Base-by-base conservation (phyloP, 108 stramenopile genomes). In the Fragilaria radians region DNA sequence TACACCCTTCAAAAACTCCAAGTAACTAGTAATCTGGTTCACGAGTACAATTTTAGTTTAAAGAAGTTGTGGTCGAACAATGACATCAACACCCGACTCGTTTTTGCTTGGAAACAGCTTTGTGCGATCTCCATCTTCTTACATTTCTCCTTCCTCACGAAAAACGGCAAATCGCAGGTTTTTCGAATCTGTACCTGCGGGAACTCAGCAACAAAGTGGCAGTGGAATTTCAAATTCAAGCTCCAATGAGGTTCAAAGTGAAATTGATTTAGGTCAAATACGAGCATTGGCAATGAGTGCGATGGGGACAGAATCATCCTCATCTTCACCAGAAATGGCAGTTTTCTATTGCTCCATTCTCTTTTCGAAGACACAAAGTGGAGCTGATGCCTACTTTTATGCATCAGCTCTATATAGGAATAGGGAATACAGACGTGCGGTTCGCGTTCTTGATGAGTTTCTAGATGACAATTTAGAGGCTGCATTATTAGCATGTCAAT, bases 381-480 rank as follows among this genome's bases (percentile, higher is more conserved):
- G 70, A 0, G 62, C 70, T 28, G 89, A 90, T 65, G 83, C 83
- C 28, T 77, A 79, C 52, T 56, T 90, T 0, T 83, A 81, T 33
- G 80, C 86, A 28, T 64, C 66, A 30, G 66, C 78, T 9, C 42
- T 84, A 52, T 49, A 61, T 17, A 42, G 65, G 23, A 80, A 80
- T 50, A 66, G 65, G 5, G 81, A 88, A 62, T 46, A 63, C 24
- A 73, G 66, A 47, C 74, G 85, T 28, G 59, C 70, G 19, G 72
- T 80, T 27, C 73, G 67, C 53, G 56, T 83, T 28, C 63, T 83
- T 46, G 85, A 83, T 57, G 57, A 57, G 5, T 55, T 28, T 29
- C 42, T 58, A 18, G 28, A 46, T 48, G 45, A 27, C 17, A 46
- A 27, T 30, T 28, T 65, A 36, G 75, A 71, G 61, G 68, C 72